phyloP scores from a whole-genome alignment of 2,329 filamentous ascomycete species.

The Botryotinia calthae region DNA sequence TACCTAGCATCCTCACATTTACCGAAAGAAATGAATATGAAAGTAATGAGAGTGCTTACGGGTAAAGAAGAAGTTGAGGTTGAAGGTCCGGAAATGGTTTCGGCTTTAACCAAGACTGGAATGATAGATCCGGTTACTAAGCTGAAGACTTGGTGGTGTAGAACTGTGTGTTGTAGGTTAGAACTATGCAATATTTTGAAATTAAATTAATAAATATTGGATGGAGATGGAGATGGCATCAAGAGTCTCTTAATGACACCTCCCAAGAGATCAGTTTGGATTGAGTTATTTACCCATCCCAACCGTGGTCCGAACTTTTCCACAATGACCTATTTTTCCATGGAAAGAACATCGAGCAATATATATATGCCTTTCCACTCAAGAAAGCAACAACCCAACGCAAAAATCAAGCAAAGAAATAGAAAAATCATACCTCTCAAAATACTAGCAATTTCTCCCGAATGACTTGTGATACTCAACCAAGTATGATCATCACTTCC shows the following conservation, averaged over 20 bases:
- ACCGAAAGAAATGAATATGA: neutral
- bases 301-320: neutral
- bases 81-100: conserved; percentile 40
- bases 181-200: neutral
- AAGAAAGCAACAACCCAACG: neutral
- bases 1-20: neutral
- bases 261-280: neutral
- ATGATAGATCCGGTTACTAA: conserved; percentile 65
- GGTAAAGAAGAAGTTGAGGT: conserved; percentile 15
- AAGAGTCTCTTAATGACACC: too few relatives aligned
- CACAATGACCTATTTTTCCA: neutral
- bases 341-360: too few relatives aligned
- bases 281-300: neutral
- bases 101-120: conserved; percentile 62
- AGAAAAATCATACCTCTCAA: conserved; percentile 40
- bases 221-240: too few relatives aligned
- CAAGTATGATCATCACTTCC: conserved; percentile 51
- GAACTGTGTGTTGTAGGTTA: conserved; percentile 38
- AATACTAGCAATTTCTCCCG: conserved; percentile 53
- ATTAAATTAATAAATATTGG: too few relatives aligned
- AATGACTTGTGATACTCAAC: conserved; percentile 60
- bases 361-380: neutral
- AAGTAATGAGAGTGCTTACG: neutral
- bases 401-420: neutral
- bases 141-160: conserved; percentile 58